Percentiles rank a stretch among this genome's conserved stretches.
phyloP scores from a whole-genome alignment of 2,329 filamentous ascomycete species.

The Rachicladosporium sp. region DNA sequence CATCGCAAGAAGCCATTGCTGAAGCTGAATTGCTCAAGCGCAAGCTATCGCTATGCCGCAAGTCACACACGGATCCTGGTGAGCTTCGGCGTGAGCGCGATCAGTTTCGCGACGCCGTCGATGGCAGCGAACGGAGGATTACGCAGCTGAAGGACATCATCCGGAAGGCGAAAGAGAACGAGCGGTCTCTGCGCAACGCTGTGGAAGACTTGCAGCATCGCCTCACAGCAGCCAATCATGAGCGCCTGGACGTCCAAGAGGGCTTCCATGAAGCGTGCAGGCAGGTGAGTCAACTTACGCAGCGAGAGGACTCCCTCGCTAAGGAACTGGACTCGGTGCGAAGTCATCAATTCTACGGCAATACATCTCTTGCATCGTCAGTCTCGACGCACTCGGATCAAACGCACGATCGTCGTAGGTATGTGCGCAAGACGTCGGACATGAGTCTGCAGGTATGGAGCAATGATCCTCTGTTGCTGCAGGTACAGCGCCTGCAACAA shows the following conservation, averaged over 20 bases:
- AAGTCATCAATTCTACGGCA: slow-evolving; percentile 2
- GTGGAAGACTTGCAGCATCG: slow-evolving; percentile 27
- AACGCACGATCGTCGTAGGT: background rate
- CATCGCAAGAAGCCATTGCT: slow-evolving; percentile 15
- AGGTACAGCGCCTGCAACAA: background rate
- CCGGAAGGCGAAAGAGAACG: slow-evolving; percentile 26
- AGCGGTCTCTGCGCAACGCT: slow-evolving; percentile 25
- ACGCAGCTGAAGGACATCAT: slow-evolving; percentile 28
- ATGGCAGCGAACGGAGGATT: slow-evolving; percentile 25
- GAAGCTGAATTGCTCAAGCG: slow-evolving; percentile 29
- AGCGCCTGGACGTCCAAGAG: slow-evolving; percentile 28
- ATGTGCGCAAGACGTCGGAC: background rate
- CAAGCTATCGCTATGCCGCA: slow-evolving; percentile 24
- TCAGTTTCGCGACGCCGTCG: slow-evolving; percentile 24
- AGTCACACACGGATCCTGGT: slow-evolving; percentile 22
- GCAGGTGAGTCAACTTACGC: slow-evolving; percentile 21
- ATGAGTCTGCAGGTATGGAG: background rate
- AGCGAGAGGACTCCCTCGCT: slow-evolving; percentile 18
- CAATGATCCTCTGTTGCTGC: background rate
- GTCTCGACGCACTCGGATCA: background rate
- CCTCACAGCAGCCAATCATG: slow-evolving; percentile 28
- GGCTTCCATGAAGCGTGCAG: slow-evolving; percentile 23
- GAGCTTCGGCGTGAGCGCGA: slow-evolving; percentile 28
- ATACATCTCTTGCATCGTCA: background rate
- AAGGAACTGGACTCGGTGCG: slow-evolving; percentile 9